Conservation (phyloP, 495 filamentous ascomycete species). For the Geoglossum glabrum region DNA sequence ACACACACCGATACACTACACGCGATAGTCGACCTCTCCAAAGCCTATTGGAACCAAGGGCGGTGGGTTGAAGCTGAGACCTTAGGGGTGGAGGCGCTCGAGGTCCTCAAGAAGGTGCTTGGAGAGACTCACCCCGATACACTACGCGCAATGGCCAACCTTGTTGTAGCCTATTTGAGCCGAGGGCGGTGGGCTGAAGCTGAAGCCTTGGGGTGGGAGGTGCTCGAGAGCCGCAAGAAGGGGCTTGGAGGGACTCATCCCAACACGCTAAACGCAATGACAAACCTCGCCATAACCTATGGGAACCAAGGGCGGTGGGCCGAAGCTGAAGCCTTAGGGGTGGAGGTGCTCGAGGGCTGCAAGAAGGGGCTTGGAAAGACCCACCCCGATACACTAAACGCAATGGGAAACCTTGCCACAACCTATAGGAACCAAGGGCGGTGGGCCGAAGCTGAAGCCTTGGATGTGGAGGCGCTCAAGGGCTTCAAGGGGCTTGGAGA, state of each 20-base stretch:
- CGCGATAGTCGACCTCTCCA: not conserved
- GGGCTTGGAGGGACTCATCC: too few relatives aligned
- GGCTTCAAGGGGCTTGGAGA: too few relatives aligned
- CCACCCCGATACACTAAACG: too few relatives aligned
- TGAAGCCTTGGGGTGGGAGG: not conserved
- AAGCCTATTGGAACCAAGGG: not conserved
- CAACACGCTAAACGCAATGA: too few relatives aligned
- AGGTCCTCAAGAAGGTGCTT: not conserved
- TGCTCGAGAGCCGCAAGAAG: too few relatives aligned
- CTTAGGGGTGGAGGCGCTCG: not conserved
- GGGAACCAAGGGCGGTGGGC: not conserved
- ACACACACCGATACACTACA: not conserved
- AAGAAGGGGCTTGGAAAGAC: too few relatives aligned
- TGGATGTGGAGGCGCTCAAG: not conserved
- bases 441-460: not conserved
- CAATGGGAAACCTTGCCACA: not conserved
- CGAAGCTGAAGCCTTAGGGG: conserved; percentile 7
- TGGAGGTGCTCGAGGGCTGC: too few relatives aligned
- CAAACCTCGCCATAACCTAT: too few relatives aligned
- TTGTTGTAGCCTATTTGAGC: conserved; percentile 9
- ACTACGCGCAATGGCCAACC: conserved; percentile 9
- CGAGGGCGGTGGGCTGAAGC: conserved; percentile 9
- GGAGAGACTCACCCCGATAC: conserved; percentile 14
- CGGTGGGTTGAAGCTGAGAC: not conserved
- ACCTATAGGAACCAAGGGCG: not conserved